Conservation (phyloP, 371 early-diverging fungal species). For the Batkoa obscura region DNA sequence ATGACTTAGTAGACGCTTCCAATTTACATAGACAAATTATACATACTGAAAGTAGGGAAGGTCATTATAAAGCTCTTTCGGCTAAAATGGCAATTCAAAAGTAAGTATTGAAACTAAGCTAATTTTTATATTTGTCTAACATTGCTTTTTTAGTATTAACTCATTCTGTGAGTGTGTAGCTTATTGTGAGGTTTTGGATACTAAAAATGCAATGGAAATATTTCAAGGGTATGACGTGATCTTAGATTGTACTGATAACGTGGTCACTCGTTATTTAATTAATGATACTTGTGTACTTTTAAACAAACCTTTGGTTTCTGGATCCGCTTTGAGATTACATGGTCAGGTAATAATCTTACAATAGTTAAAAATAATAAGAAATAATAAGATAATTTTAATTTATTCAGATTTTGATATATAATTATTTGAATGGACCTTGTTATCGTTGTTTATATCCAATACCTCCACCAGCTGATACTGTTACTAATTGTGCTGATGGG, state of each 20-base stretch:
- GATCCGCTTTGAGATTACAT: conserved; percentile 84
- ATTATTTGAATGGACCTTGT: conserved; percentile 78
- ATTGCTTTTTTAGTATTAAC: conserved; percentile 13
- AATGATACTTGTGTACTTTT: conserved; percentile 83
- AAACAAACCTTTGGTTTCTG: conserved; percentile 79
- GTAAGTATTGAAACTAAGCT: too few species aligned
- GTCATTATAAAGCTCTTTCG: conserved; percentile 60
- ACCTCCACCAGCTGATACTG: conserved; percentile 72
- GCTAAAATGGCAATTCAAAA: conserved; percentile 40
- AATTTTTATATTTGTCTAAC: neutral
- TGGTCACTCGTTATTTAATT: conserved; percentile 87
- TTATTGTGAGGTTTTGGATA: conserved; percentile 18
- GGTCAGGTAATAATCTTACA: conserved; percentile 46
- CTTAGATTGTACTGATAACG: conserved; percentile 93
- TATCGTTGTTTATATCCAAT: conserved; percentile 94
- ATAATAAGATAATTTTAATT: neutral
- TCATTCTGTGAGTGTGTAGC: conserved; percentile 15
- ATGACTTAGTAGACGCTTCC: conserved; percentile 82
- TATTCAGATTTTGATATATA: conserved; percentile 58
- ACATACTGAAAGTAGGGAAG: conserved; percentile 58
- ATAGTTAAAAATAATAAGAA: too few species aligned
- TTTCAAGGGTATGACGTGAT: conserved; percentile 59
- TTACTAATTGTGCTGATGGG: conserved; percentile 83
- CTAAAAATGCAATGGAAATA: conserved; percentile 22
- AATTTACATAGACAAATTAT: conserved; percentile 96